Percentiles rank a stretch among this genome's conserved stretches.
These are phyloP conservation scores for Botrytis tulipae DNA, from an alignment of 2,329 filamentous ascomycete genomes.

Conservation along the genomic window DNA sequence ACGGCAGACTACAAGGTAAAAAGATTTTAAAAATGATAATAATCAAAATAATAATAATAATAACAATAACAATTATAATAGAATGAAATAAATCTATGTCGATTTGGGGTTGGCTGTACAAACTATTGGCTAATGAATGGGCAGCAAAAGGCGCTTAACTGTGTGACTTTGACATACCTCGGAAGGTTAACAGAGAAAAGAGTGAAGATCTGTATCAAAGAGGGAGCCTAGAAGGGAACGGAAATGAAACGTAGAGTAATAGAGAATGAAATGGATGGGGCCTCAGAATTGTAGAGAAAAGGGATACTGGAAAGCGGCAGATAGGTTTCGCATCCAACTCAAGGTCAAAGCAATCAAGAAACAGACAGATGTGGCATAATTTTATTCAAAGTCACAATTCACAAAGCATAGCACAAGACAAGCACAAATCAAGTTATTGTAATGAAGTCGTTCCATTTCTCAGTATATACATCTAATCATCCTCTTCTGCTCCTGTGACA, in stretches of 20 bases:
- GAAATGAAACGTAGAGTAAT: not conserved
- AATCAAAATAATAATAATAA: not conserved
- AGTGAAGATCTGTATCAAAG: slow-evolving; percentile 4
- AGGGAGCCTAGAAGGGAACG: not conserved
- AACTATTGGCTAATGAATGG: slow-evolving; percentile 5
- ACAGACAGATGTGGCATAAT: too few species aligned
- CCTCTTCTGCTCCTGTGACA: slow-evolving; percentile 5
- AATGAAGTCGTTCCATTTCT: slow-evolving; percentile 19
- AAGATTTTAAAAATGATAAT: not conserved
- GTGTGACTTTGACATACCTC: not conserved
- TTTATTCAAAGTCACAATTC: not conserved
- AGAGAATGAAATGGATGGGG: not conserved
- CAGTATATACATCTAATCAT: slow-evolving; percentile 17
- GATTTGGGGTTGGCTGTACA: not conserved
- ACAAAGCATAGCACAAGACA: not conserved
- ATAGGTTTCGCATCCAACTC: not conserved
- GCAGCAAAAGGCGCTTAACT: not conserved
- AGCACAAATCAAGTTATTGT: not conserved
- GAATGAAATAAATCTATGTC: not conserved
- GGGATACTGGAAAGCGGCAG: not conserved
- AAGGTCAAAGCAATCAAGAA: not conserved
- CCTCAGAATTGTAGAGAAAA: not conserved
- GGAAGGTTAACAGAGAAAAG: not conserved
- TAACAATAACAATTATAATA: not conserved
- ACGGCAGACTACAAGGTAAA: slow-evolving; percentile 1